Base-by-base conservation (phyloP, 441 rosid genomes). In the Erysimum pusillum region DNA sequence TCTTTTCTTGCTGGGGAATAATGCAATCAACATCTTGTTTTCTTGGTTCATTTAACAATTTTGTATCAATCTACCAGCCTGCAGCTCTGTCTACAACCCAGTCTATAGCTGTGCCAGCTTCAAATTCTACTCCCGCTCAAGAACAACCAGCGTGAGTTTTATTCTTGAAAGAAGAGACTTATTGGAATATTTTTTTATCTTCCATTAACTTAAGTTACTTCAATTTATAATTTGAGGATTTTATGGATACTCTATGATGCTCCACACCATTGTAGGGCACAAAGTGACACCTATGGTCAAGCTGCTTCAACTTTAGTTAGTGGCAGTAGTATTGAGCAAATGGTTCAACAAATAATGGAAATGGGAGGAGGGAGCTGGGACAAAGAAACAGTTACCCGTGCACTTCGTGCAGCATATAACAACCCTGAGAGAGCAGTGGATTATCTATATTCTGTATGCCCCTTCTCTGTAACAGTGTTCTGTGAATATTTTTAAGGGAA, bases 401-500 rank as follows among this genome's bases (percentile, higher is more conserved):
- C 99, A 36, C 96, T 96, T 79, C 90, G 85, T 80, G 98, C 99
- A 28, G 97, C 98, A 48, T 90, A 91, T 81, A 96, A 91, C 85
- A 96, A 96, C 58, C 98, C 97, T 14, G 99, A 91, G 83, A 83
- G 98, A 74, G 99, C 99, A 20, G 96, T 96, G 79, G 97, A 93
- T 83, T 96, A 96, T 82, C 84, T 96, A 32, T 96, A 93, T 75
- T 87, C 97, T 39, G 99, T 96, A 88, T 64, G 89, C 54, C 64
- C 44, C 38, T 57, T 61, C 45, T 57, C 60, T 41, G 15, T 74
- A 15, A 34, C 57, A 53, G 9, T 31, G 46, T 60, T 14, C 46
- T 67, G 53, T 49, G 18, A 75, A 18, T 60, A 84, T 70, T 76
- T 46, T 20, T 34, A 45, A 45, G 20, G 57, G 56, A 59, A 14